Conservation (phyloP, 495 filamentous ascomycete species). For the Penicillium steckii region DNA sequence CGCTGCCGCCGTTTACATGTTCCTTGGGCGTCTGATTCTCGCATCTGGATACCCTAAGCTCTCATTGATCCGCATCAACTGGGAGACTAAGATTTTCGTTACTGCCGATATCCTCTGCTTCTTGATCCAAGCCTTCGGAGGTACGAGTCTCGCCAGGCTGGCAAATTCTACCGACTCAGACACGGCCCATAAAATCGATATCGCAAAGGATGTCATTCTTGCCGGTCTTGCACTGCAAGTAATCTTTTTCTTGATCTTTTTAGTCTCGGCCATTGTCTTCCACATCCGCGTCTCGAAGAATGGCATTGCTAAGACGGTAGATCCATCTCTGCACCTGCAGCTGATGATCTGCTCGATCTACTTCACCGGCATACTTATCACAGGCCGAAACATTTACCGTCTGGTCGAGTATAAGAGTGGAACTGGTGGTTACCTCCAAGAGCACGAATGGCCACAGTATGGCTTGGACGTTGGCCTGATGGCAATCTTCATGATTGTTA, state of each 20-base stretch:
- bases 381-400: conserved; percentile 55
- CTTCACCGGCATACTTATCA: conserved; percentile 31
- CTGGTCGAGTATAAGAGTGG: conserved; percentile 52
- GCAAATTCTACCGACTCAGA: not conserved
- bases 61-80: conserved; percentile 35
- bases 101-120: conserved; percentile 59
- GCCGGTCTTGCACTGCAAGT: conserved; percentile 60
- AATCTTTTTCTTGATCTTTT: conserved; percentile 56
- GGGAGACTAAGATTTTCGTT: conserved; percentile 58
- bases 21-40: conserved; percentile 58
- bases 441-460: conserved; percentile 52
- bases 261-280: conserved; percentile 34
- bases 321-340: not conserved
- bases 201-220: conserved; percentile 48
- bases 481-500: conserved; percentile 26
- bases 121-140: conserved; percentile 55
- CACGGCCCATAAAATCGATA: conserved; percentile 10
- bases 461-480: conserved; percentile 56
- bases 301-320: conserved; percentile 18
- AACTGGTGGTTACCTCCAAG: conserved; percentile 37
- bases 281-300: conserved; percentile 28
- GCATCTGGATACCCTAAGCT: conserved; percentile 35
- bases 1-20: conserved; percentile 67
- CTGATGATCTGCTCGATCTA: conserved; percentile 2
- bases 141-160: conserved; percentile 20